Evolutionary conservation across 2,329 filamentous ascomycete species (phyloP), one percentile per base, ranked within the genome.

Genomic region (Coniochaeta prunicola): DNA sequence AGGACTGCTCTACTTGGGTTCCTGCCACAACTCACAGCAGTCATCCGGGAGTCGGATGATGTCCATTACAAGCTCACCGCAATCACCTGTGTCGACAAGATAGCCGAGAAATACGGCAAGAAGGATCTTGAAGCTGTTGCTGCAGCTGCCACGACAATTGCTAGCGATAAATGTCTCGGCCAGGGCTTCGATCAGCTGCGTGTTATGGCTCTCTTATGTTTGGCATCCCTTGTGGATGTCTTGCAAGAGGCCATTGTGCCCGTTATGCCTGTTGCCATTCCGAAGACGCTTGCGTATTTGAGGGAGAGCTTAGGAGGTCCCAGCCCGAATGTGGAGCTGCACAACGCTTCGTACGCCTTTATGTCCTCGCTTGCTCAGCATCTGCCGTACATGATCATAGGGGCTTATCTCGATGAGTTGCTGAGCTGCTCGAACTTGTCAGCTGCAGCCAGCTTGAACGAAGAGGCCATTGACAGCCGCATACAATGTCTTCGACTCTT

Each of bases 21-120:
- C 78, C 70, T 96, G 64, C 87, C 90, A 12, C 88, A 88, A 64
- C 80, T 96, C 61, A 90, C 90, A 19, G 80, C 82, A 21, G 89
- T 96, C 53, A 84, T 99, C 60, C 80, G 87, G 58, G 83, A 88
- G 56, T 88, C 89, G 7, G 77, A 82, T 33, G 87, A 94, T 64
- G 82, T 88, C 57, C 80, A 85, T 30, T 88, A 94, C 71, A 92
- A 93, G 74, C 88, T 92, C 66, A 91, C 90, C 12, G 90, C 92
- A 1, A 87, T 99, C 62, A 86, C 87, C 36, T 97, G 93, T 66
- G 88, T 97, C 50, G 92, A 97, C 74, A 90, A 91, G 72, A 96
- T 99, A 62, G 85, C 90, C 2, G 92, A 97, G 74, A 93, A 93
- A 71, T 97, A 96, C 70, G 96, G 94, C 64, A 96, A 94, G 78